These are phyloP conservation scores for Mycena latifolia DNA, from an alignment of 768 basidiomycete species.

Conservation along the genomic window DNA sequence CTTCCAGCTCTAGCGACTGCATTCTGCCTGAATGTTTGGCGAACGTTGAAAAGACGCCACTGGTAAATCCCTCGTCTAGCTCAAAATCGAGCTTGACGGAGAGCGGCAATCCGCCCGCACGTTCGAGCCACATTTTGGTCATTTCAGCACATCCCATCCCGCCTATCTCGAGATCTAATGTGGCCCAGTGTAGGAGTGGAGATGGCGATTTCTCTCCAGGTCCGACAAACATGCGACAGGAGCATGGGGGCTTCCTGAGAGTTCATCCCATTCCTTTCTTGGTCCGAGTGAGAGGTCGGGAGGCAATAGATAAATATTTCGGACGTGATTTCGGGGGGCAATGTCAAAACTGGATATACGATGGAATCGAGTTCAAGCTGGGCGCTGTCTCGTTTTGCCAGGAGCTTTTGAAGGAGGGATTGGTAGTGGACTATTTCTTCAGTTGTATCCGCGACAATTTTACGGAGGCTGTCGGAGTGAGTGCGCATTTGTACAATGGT, in stretches of 20 bases:
- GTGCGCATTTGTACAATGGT: neutral
- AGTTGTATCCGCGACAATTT: neutral
- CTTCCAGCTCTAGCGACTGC: neutral
- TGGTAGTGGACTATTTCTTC: neutral
- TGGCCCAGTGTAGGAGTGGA: neutral
- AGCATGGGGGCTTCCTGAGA: conserved; percentile 27
- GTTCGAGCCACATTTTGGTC: neutral
- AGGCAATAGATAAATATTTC: conserved; percentile 9
- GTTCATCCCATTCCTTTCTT: neutral
- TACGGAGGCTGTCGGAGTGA: neutral
- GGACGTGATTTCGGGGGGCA: conserved; percentile 12
- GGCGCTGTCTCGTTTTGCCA: neutral
- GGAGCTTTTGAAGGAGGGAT: neutral
- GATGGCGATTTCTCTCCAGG: conserved; percentile 5
- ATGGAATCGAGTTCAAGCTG: neutral
- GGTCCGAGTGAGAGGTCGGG: neutral
- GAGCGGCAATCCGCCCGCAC: neutral
- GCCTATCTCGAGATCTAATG: neutral
- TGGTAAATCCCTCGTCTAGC: neutral
- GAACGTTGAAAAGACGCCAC: neutral
- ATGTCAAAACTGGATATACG: neutral
- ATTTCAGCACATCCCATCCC: neutral
- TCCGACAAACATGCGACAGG: conserved; percentile 12
- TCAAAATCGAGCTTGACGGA: neutral
- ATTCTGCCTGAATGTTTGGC: neutral